Percentiles rank a stretch among this genome's conserved stretches.
Evolutionary conservation across 1,284 basidiomycete genomes (phyloP).

Genomic region (Phylloboletellus chloephorus): DNA sequence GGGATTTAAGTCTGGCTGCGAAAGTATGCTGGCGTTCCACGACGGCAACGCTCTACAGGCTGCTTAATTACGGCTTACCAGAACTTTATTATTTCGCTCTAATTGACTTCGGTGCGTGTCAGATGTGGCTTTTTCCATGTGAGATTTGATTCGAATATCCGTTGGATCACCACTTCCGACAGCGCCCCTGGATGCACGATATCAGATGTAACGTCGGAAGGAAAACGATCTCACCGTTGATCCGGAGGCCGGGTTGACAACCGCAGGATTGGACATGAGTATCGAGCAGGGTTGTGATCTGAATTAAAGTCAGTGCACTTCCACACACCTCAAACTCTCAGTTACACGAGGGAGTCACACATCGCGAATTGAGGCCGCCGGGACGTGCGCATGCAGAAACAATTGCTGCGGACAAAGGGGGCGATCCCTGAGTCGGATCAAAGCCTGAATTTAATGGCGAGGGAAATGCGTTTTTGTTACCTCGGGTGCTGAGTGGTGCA

Average conservation of each 20-base stretch:
- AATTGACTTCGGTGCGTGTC: conserved; percentile 2
- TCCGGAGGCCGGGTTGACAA: conserved; percentile 3
- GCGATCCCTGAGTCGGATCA: conserved; percentile 29
- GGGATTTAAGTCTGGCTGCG: conserved; percentile 1
- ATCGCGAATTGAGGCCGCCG: conserved; percentile 2
- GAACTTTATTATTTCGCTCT: conserved; percentile 1
- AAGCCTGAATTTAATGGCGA: conserved; percentile 12
- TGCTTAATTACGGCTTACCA: conserved; percentile 13
- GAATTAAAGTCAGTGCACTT: conserved; percentile 11
- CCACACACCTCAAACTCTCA: conserved; percentile 4
- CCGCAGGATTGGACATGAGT: conserved; percentile 11
- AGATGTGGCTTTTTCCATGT: background rate
- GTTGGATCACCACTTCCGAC: background rate
- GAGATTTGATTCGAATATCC: background rate
- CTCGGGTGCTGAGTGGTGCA: conserved; percentile 7
- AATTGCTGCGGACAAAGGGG: conserved; percentile 12
- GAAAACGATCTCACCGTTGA: conserved; percentile 9
- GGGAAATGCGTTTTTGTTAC: conserved; percentile 10
- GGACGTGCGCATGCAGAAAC: conserved; percentile 8
- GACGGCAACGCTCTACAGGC: conserved; percentile 8
- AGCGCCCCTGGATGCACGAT: conserved; percentile 17
- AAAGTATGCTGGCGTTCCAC: conserved; percentile 6
- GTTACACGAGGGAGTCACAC: conserved; percentile 9
- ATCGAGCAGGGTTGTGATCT: conserved; percentile 10
- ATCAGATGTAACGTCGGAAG: conserved; percentile 20